Percentiles rank a stretch among this genome's conserved stretches.
phyloP scores from a whole-genome alignment of 2,329 filamentous ascomycete genomes.

The Teratosphaeria gauchensis region DNA sequence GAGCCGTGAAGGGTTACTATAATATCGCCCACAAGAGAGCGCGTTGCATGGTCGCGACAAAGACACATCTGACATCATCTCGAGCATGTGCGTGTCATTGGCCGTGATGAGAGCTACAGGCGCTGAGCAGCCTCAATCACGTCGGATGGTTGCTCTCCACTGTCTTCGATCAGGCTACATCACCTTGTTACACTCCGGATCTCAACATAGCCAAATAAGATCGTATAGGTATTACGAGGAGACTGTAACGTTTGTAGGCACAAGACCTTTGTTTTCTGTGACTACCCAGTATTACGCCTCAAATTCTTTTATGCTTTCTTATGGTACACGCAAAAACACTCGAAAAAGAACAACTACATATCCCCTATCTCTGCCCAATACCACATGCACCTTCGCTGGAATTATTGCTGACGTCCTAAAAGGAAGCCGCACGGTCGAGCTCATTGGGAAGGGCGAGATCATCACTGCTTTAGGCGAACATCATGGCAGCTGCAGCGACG shows the following conservation, averaged over 20 bases:
- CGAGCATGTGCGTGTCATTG: neutral
- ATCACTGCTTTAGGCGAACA: neutral
- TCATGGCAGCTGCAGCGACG: neutral
- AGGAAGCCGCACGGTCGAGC: neutral
- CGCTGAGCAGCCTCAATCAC: neutral
- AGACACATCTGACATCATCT: neutral
- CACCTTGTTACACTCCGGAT: neutral
- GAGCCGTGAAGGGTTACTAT: too few species aligned
- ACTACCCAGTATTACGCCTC: neutral
- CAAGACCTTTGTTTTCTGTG: neutral
- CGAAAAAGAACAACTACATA: neutral
- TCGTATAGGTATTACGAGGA: neutral
- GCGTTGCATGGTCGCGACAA: neutral
- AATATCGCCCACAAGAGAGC: neutral
- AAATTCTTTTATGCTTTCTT: neutral
- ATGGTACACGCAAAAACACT: neutral
- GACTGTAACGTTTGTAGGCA: neutral
- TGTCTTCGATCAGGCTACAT: neutral
- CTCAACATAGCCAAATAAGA: neutral
- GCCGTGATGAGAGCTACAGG: neutral
- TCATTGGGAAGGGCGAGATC: neutral
- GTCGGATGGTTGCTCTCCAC: neutral
- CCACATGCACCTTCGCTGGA: neutral
- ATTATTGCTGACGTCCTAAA: neutral
- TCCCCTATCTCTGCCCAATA: neutral